Evolutionary conservation across 2,329 filamentous ascomycete genomes (phyloP).

Genomic region (Amauroascus niger): DNA sequence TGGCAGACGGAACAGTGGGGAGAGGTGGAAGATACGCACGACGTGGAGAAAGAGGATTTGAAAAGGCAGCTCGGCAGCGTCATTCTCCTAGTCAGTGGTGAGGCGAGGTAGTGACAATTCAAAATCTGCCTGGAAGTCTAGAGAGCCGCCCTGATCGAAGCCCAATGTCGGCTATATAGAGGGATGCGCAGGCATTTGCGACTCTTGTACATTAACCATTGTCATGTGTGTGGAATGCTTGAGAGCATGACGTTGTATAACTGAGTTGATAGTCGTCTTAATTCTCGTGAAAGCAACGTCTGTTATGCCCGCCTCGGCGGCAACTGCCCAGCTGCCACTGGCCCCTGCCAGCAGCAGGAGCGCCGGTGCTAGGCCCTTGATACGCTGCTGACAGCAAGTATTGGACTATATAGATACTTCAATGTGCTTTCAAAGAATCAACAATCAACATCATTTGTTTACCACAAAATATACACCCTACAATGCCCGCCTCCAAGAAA

Average conservation of each 20-base stretch:
- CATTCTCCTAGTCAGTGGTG: slow-evolving; percentile 65
- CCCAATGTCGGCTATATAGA: too few relatives aligned
- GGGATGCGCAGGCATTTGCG: not conserved
- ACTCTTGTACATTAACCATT: not conserved
- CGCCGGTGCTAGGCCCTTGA: not conserved
- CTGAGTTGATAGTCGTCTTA: not conserved
- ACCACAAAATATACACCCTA: not conserved
- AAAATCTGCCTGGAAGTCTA: not conserved
- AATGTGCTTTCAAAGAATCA: too few relatives aligned
- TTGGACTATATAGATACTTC: not conserved
- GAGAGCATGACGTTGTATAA: not conserved
- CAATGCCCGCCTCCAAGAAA: not conserved
- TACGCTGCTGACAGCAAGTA: not conserved
- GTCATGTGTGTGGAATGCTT: not conserved
- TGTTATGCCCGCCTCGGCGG: not conserved
- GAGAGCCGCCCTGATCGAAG: not conserved
- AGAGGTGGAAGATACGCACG: slow-evolving; percentile 95
- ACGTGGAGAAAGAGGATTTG: slow-evolving; percentile 87
- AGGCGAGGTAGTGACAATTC: slow-evolving; percentile 21
- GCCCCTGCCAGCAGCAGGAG: not conserved
- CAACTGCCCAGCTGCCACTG: not conserved
- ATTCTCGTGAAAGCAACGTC: not conserved
- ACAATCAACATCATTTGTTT: not conserved
- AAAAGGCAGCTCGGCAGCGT: slow-evolving; percentile 80
- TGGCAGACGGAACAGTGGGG: slow-evolving; percentile 92